Percentiles rank a stretch among this genome's conserved stretches.
These are phyloP conservation scores for Aspergillus costaricaensis DNA, from an alignment of 2,329 filamentous ascomycete genomes.

Conservation along the genomic window DNA sequence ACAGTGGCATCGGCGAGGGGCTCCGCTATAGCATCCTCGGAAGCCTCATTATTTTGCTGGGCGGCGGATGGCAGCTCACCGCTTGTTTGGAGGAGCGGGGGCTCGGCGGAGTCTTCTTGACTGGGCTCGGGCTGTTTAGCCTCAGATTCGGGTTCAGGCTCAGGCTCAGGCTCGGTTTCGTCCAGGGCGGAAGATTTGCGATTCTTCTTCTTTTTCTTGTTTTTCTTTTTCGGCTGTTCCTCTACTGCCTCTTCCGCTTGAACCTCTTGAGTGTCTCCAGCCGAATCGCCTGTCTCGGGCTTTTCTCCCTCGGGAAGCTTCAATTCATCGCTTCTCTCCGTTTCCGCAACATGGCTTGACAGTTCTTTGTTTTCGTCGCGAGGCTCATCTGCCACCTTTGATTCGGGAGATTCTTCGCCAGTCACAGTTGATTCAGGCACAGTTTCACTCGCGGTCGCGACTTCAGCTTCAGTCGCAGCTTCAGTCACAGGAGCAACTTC, in stretches of 20 bases:
- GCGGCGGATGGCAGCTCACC: slow-evolving; percentile 14
- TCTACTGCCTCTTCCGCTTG: slow-evolving; percentile 17
- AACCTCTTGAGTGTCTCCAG: background rate
- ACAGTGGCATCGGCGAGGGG: slow-evolving; percentile 1
- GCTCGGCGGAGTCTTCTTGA: slow-evolving; percentile 6
- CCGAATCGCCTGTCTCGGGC: slow-evolving; percentile 2
- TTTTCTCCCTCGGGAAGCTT: slow-evolving; percentile 2
- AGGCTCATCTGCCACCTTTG: slow-evolving; percentile 2
- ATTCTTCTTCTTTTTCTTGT: slow-evolving; percentile 28
- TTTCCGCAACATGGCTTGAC: background rate
- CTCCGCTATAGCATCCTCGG: slow-evolving; percentile 9
- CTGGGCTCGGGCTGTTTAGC: slow-evolving; percentile 8
- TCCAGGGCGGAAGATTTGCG: slow-evolving; percentile 16
- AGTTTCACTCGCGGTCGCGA: slow-evolving; percentile 19
- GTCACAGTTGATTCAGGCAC: slow-evolving; percentile 6
- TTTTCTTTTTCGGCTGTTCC: slow-evolving; percentile 23
- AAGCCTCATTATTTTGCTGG: slow-evolving; percentile 9
- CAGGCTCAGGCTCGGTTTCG: slow-evolving; percentile 17
- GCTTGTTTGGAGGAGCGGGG: slow-evolving; percentile 19
- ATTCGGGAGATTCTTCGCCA: background rate
- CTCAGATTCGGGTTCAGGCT: background rate
- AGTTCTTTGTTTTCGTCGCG: background rate
- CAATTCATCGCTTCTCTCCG: background rate
- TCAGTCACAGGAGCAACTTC: background rate
- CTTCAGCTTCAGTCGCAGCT: background rate